These are phyloP conservation scores for Nicotiana undulata DNA, from an alignment of 257 asterid species.

Conservation along the genomic window DNA sequence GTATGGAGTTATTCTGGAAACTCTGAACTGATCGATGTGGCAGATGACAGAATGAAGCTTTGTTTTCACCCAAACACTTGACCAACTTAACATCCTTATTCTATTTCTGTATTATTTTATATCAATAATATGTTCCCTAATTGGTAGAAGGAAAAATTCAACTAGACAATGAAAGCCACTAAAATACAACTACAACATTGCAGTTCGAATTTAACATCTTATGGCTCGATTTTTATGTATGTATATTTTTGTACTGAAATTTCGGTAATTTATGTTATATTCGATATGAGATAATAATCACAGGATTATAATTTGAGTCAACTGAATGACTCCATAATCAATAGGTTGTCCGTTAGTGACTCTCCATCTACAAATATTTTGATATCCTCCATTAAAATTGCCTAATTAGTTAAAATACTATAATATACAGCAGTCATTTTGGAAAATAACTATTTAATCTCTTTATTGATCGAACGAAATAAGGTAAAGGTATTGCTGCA, in stretches of 20 bases:
- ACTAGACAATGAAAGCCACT: neutral
- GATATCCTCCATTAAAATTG: neutral
- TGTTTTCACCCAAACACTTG: neutral
- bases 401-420: neutral
- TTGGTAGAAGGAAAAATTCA: neutral
- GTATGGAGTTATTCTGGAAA: neutral
- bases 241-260: too few species aligned
- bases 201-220: neutral
- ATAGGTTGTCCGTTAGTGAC: neutral
- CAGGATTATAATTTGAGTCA: too few species aligned
- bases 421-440: neutral
- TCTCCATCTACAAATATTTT: neutral
- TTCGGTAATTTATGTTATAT: too few species aligned
- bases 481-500: neutral
- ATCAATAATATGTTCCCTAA: neutral
- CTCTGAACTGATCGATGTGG: neutral
- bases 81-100: neutral
- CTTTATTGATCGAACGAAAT: neutral
- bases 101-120: neutral
- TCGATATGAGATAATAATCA: too few species aligned
- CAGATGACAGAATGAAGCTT: neutral
- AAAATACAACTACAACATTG: neutral
- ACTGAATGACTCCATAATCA: neutral
- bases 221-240: too few species aligned
- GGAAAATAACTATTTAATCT: neutral